phyloP scores from a whole-genome alignment of 345 rosid genomes.

The Eucalyptus curtisii region DNA sequence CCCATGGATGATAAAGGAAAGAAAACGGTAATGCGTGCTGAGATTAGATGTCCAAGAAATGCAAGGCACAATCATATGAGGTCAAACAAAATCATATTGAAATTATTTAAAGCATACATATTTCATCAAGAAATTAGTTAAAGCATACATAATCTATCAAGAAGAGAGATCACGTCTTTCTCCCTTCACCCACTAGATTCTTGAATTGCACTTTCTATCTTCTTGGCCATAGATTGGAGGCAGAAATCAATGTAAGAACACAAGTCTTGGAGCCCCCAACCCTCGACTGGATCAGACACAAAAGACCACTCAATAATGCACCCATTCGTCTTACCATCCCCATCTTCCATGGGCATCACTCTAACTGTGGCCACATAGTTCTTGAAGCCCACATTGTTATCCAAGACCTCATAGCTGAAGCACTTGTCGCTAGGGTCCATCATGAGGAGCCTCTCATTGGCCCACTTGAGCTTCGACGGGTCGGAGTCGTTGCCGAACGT shows the following conservation, averaged over 20 bases:
- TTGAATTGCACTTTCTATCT: slow-evolving; percentile 15
- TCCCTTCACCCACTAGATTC: background rate
- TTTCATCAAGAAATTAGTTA: background rate
- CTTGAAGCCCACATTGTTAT: slow-evolving; percentile 40
- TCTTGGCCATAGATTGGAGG: slow-evolving; percentile 30
- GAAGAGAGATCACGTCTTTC: background rate
- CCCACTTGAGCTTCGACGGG: slow-evolving; percentile 8
- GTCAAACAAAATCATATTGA: background rate
- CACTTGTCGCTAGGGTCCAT: slow-evolving; percentile 28
- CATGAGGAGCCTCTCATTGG: slow-evolving; percentile 32
- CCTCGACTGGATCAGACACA: slow-evolving; percentile 40
- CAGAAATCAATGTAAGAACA: slow-evolving; percentile 4
- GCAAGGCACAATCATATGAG: background rate
- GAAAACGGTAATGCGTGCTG: background rate
- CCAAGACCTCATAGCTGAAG: slow-evolving; percentile 45
- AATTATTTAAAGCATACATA: background rate
- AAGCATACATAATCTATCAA: background rate
- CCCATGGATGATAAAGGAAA: background rate
- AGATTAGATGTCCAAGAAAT: background rate
- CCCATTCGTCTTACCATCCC: background rate
- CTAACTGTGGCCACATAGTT: slow-evolving; percentile 29
- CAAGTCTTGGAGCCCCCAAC: slow-evolving; percentile 36
- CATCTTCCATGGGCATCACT: slow-evolving; percentile 8
- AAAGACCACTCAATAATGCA: slow-evolving; percentile 61
- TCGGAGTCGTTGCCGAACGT: background rate